A percentile compares a stretch with the other conserved stretches of the same genome.
Conservation (phyloP, 2,329 filamentous ascomycete genomes). For the Stemphylium beticola region DNA sequence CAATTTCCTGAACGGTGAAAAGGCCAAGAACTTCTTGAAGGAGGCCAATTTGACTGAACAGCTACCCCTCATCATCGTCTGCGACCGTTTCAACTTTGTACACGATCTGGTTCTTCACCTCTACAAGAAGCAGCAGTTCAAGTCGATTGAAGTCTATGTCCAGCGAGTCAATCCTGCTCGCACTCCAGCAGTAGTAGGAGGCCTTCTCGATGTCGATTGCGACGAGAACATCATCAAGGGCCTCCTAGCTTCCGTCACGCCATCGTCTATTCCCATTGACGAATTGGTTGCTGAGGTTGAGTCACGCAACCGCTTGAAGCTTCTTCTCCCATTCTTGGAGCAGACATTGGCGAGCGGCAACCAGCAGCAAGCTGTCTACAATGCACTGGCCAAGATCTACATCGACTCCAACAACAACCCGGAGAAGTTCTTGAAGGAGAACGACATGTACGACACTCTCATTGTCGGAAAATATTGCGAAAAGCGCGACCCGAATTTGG, state of each 20-base stretch:
- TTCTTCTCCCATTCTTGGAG: conserved; percentile 95
- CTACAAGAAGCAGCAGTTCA: conserved; percentile 99
- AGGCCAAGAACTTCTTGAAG: conserved; percentile 99
- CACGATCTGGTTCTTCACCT: conserved; percentile 95
- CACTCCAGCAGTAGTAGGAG: conserved; percentile 91
- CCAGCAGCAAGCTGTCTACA: conserved; percentile 95
- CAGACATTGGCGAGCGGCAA: conserved; percentile 87
- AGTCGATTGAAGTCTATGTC: conserved; percentile 97
- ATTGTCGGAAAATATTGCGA: conserved; percentile 97
- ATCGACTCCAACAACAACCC: conserved; percentile 99
- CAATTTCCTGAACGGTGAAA: conserved; percentile 87
- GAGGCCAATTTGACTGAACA: conserved; percentile 92
- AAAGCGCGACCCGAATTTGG: conserved; percentile 95
- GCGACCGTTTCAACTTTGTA: conserved; percentile 98
- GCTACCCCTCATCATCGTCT: conserved; percentile 95
- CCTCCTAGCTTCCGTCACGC: conserved; percentile 82
- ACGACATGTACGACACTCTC: conserved; percentile 93
- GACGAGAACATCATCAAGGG: conserved; percentile 97
- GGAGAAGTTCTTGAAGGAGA: conserved; percentile 96
- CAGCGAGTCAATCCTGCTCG: conserved; percentile 93
- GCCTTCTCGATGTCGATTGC: conserved; percentile 93
- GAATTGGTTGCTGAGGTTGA: conserved; percentile 96
- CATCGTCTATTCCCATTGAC: conserved; percentile 87
- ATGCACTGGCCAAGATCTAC: conserved; percentile 98
- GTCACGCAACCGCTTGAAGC: conserved; percentile 90